Base-by-base conservation (phyloP, 768 basidiomycete species). In the Termitomyces sp. region DNA sequence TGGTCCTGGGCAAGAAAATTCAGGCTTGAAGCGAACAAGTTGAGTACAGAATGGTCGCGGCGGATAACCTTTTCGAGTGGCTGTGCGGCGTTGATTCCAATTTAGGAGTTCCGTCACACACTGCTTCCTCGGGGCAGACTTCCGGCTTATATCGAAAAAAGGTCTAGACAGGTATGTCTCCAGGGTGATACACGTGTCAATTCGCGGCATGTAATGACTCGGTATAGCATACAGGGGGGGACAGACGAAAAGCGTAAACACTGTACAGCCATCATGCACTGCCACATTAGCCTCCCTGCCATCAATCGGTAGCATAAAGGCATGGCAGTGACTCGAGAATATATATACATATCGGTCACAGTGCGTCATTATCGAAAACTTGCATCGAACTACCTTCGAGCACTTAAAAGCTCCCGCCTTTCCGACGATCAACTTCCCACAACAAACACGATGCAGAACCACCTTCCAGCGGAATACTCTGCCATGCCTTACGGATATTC, bases 361-460 rank as follows among this genome's bases (percentile, higher is more conserved):
- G 17, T 21, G 48, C 52, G 52, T 53, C 52, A 53, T 53, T 32
- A 23, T 52, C 9, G 27, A 27, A 52, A 39, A 50, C 35, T 4
- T 23, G 35, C 5, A 39, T 27, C 49, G 17, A 42, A 5, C 1
- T 30, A 17, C 41, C 32, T 53, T 43, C 41, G 17, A 30, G 43
- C n/a, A 25, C 40, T 51, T 53, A 12, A 52, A 55, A 54, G 19
- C 52, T 56, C 35, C 39, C 16, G 23, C 30, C 35, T 57, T 41
- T 59, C 56, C 21, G 40, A 17, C 11, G 30, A 55, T 43, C 43
- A 54, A 37, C 41, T 43, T 52, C 53, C 49, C 47, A 41, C 35
- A 43, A 42, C 17, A 28, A 47, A 30, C 53, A 54, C 42, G 16
- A 70, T 70, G 68, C 65, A 70, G 49, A 63, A 64, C 55, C 57